Conservation (phyloP, 768 basidiomycete species). For the Termitomyces eurrhizus region DNA sequence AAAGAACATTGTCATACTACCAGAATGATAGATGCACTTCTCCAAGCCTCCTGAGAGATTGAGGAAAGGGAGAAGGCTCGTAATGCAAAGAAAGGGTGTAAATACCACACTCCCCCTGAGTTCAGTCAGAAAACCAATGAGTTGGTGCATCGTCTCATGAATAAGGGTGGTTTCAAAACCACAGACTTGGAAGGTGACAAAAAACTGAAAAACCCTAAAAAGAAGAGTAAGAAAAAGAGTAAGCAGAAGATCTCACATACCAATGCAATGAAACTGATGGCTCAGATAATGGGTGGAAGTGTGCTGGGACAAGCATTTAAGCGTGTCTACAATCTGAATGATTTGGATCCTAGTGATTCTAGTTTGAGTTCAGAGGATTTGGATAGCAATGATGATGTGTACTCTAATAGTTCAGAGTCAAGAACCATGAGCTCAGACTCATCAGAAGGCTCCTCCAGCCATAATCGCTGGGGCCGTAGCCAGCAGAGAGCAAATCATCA, state of each 20-base stretch:
- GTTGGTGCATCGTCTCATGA: rapidly evolving
- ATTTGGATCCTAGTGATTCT: not conserved
- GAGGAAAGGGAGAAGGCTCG: not conserved
- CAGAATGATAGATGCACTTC: not conserved
- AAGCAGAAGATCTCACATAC: too few relatives aligned
- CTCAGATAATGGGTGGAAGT: not conserved
- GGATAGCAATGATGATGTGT: not conserved
- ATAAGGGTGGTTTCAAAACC: rapidly evolving
- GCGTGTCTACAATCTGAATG: not conserved
- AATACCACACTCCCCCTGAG: not conserved
- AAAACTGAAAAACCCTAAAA: not conserved
- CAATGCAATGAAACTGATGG: not conserved
- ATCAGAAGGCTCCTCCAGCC: not conserved
- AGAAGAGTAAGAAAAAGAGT: not conserved
- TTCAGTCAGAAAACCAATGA: not conserved
- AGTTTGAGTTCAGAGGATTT: not conserved
- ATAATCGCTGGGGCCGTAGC: not conserved
- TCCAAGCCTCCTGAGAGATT: not conserved
- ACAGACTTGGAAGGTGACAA: not conserved
- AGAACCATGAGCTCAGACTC: not conserved
- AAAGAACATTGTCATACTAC: not conserved
- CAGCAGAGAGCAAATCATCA: not conserved
- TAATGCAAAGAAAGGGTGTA: not conserved
- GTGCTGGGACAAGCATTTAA: not conserved
- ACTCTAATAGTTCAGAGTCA: not conserved